These are phyloP conservation scores for Phallus indusiatus DNA, from an alignment of 768 basidiomycete species.

Conservation along the genomic window DNA sequence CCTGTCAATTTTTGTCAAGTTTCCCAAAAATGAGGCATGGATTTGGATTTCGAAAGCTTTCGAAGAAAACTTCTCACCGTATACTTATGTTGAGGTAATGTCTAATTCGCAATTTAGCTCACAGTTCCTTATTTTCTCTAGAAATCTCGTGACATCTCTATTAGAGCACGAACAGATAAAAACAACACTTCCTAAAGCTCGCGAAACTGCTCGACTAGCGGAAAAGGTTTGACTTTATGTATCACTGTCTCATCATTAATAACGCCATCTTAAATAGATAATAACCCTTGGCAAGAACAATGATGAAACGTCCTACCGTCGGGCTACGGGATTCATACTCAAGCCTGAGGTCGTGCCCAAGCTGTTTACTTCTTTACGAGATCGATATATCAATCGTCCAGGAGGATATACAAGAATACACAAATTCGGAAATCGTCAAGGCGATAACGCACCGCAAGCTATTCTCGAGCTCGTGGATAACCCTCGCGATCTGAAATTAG, in stretches of 20 bases:
- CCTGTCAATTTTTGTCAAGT: background rate
- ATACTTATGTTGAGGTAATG: conserved; percentile 82
- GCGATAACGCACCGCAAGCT: conserved; percentile 90
- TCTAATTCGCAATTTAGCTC: conserved; percentile 12
- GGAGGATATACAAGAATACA: conserved; percentile 96
- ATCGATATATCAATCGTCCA: conserved; percentile 70
- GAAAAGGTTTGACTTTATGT: conserved; percentile 55
- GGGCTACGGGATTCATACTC: conserved; percentile 74
- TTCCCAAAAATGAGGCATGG: conserved; percentile 78
- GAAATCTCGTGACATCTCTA: conserved; percentile 90
- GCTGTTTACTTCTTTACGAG: conserved; percentile 69
- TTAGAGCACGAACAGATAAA: conserved; percentile 93
- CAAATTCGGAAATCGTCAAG: conserved; percentile 79
- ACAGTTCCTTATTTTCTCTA: conserved; percentile 20
- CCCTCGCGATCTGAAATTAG: conserved; percentile 78
- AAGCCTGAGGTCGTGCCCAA: conserved; percentile 65
- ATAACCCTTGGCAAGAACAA: conserved; percentile 91
- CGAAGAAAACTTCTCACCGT: conserved; percentile 84
- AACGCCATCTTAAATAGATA: conserved; percentile 37
- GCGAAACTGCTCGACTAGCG: conserved; percentile 81
- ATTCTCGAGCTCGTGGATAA: conserved; percentile 94
- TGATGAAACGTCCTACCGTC: conserved; percentile 53
- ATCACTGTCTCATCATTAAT: background rate
- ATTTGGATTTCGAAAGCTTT: conserved; percentile 84
- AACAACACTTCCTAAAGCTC: conserved; percentile 92